Evolutionary conservation across 2,329 filamentous ascomycete genomes (phyloP), one percentile per base, ranked within the genome.

Genomic region (Colletotrichum australisinense): DNA sequence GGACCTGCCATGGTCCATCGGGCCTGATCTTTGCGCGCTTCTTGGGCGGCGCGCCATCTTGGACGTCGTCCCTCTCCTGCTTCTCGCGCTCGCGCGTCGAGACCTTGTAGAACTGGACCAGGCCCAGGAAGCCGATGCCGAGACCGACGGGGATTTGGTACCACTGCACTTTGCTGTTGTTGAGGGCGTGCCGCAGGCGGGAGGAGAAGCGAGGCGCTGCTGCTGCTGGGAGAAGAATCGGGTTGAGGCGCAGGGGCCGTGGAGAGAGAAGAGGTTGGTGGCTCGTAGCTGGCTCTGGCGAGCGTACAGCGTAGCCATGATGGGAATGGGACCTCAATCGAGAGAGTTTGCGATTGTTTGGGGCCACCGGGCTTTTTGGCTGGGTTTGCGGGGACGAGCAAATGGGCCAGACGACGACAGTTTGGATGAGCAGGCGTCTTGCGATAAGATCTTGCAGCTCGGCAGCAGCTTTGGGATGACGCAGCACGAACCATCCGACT

Each of bases 1-100:
- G 94, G 64, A 98, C 94, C 80, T 96, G 94, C 94, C 95, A 98
- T 82, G 95, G 95, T 30, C 95, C 95, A 69, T 94, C 94, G 2
- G 94, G 95, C 49, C 93, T 89, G 78, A 97, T 91, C 72, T 92
- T 89, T 60, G 85, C 85, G 76, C 85, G 89, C 83, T 79, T 88
- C 85, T 81, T 89, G 76, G 88, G 87, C 56, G 79, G 80, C 35
- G 83, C 78, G 30, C 81, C 85, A 49, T 84, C 81, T 67, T 83
- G 80, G 8, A 82, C 80, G 72, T 84, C 83, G 56, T 86, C 86
- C 72, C 86, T 84, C 72, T 85, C 83, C 55, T 85, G 79, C 78
- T 85, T 87, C 76, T 89, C 88, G 76, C 88, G 87, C 74, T 90
- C 87, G n/a, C 88, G 81, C 28, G 82, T 80, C 16, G 86, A 91